These are phyloP conservation scores for Fusarium domesticum DNA, from an alignment of 2,329 filamentous ascomycete species.

Conservation along the genomic window DNA sequence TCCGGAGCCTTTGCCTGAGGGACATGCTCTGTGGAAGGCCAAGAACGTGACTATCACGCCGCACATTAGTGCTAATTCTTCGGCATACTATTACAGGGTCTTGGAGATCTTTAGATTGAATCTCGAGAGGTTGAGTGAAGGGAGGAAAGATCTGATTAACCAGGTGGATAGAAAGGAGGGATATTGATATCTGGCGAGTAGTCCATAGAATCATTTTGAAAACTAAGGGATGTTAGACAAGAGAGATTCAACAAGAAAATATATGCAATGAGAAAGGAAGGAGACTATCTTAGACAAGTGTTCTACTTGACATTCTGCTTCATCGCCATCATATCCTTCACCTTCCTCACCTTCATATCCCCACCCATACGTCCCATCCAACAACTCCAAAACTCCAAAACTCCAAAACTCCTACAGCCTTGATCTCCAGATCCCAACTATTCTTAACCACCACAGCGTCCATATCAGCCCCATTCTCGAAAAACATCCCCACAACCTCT, in stretches of 20 bases:
- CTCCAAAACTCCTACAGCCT: constrained; percentile 27
- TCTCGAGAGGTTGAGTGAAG: constrained; percentile 37
- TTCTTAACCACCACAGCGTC: constrained; percentile 28
- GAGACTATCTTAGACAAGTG: not conserved
- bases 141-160: constrained; percentile 39
- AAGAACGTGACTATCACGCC: constrained; percentile 65
- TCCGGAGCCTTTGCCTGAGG: constrained; percentile 69
- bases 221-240: no score
- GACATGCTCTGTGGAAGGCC: constrained; percentile 66
- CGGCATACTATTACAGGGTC: constrained; percentile 39
- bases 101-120: constrained; percentile 44
- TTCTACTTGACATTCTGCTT: not conserved
- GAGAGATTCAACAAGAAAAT: no score
- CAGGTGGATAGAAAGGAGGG: constrained; percentile 37
- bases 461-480: constrained; percentile 29
- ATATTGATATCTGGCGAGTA: constrained; percentile 22
- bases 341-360: constrained; percentile 14
- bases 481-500: constrained; percentile 26
- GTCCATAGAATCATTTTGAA: no score
- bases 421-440: constrained; percentile 31
- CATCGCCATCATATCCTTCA: constrained; percentile 12
- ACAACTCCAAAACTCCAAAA: constrained; percentile 26
- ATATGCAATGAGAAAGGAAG: constrained; percentile 1
- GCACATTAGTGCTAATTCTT: constrained; percentile 45
- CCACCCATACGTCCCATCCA: constrained; percentile 27